Conservation (phyloP, 306 rosid species). For the Sechiopsis laciniata region DNA sequence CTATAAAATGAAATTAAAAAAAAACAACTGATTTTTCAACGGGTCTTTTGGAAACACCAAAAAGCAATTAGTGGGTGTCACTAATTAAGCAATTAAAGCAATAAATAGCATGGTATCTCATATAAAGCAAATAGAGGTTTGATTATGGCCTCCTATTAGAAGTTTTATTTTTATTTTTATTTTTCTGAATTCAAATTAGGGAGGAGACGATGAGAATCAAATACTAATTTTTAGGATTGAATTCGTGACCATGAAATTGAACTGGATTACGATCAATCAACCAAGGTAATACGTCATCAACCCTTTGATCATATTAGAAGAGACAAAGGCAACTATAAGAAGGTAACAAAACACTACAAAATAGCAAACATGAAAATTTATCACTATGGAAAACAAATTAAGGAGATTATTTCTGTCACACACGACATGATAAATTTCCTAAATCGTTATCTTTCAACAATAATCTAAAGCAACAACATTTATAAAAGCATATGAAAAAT, state of each 20-base stretch:
- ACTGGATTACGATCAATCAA: no score
- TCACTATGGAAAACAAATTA: not conserved
- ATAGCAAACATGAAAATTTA: not conserved
- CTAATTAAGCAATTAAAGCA: not conserved
- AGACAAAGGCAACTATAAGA: not conserved
- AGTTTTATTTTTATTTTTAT: no score
- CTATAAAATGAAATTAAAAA: constrained; percentile 18
- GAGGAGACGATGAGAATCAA: no score
- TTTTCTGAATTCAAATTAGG: no score
- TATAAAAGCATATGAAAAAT: not conserved
- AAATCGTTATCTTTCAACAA: not conserved
- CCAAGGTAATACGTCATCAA: no score
- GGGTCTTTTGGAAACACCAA: not conserved
- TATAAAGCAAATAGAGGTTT: constrained; percentile 3
- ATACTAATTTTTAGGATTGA: no score
- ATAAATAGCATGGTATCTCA: not conserved
- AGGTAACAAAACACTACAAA: not conserved
- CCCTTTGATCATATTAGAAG: no score
- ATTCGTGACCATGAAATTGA: no score
- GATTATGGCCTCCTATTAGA: not conserved
- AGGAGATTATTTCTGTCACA: not conserved
- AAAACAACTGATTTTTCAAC: not conserved
- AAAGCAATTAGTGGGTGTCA: not conserved
- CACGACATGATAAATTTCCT: not conserved
- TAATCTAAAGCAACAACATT: no score